These are phyloP conservation scores for Epipyxis sp. DNA, from an alignment of 108 stramenopile species.

Conservation along the genomic window DNA sequence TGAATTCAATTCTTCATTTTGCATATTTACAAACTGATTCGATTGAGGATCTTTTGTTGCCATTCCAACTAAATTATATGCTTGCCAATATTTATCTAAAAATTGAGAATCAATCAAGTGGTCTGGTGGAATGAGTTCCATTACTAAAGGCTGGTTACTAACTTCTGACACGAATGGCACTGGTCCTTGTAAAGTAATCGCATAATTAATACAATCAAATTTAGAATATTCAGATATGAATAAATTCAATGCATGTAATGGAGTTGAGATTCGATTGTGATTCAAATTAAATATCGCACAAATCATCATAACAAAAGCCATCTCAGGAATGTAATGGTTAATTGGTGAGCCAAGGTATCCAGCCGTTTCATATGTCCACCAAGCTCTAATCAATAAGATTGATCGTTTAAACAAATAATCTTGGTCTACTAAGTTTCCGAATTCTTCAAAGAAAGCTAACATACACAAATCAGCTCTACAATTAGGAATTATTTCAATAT, in stretches of 20 bases:
- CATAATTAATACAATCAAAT: neutral
- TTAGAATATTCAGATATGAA: neutral
- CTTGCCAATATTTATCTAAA: conserved; percentile 5
- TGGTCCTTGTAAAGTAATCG: conserved; percentile 1
- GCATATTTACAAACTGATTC: no score
- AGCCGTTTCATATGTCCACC: conserved; percentile 29
- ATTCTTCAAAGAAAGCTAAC: conserved; percentile 11
- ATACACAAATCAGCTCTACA: conserved; percentile 10
- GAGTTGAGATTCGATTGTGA: neutral
- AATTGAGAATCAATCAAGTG: neutral
- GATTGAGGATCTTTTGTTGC: no score
- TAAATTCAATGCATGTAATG: neutral
- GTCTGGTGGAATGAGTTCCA: neutral
- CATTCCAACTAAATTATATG: no score
- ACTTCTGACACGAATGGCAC: neutral
- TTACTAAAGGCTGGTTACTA: neutral
- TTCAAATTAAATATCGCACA: neutral
- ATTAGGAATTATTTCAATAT: conserved; percentile 8
- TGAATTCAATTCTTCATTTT: no score
- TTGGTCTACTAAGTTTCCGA: neutral
- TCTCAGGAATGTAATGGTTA: neutral
- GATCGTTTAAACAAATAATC: conserved; percentile 8
- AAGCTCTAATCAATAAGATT: neutral
- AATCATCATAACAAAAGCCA: neutral
- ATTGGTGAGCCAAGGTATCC: neutral